Percentiles rank a stretch among this genome's conserved stretches.
These are phyloP conservation scores for Moricandia moricandioides DNA, from an alignment of 345 rosid species.

Conservation along the genomic window DNA sequence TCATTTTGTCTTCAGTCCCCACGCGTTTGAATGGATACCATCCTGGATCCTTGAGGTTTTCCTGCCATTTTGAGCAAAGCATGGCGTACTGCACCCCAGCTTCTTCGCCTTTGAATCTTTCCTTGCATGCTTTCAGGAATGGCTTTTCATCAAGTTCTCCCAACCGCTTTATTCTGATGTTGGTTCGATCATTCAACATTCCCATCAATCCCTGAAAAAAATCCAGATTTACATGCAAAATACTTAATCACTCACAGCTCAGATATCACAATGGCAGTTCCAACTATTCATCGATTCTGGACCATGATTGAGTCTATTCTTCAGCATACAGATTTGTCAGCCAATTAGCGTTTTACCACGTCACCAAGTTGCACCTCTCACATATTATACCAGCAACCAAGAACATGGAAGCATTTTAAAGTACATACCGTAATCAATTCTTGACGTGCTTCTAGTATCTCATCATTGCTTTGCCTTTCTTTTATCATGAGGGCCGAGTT, in stretches of 20 bases:
- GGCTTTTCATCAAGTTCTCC: slow-evolving; percentile 71
- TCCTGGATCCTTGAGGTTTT: slow-evolving; percentile 45
- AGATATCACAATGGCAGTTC: background rate
- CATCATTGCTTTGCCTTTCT: slow-evolving; percentile 46
- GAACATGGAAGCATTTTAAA: background rate
- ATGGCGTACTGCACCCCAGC: slow-evolving; percentile 49
- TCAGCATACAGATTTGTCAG: no score
- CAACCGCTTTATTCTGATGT: slow-evolving; percentile 69
- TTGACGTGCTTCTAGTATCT: slow-evolving; percentile 38
- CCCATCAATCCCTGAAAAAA: slow-evolving; percentile 53
- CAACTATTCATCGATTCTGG: background rate
- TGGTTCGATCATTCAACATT: slow-evolving; percentile 33
- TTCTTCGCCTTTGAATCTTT: slow-evolving; percentile 48
- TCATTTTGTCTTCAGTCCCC: slow-evolving; percentile 34
- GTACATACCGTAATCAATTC: slow-evolving; percentile 37
- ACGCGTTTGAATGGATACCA: slow-evolving; percentile 73
- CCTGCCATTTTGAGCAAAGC: slow-evolving; percentile 72
- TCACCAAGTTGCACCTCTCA: no score
- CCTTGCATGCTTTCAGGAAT: slow-evolving; percentile 52
- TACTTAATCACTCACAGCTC: background rate
- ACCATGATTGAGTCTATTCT: background rate
- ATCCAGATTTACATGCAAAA: background rate
- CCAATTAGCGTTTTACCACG: no score
- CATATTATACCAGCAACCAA: background rate
- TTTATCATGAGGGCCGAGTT: slow-evolving; percentile 32